Conservation (phyloP, 768 basidiomycete genomes). For the Serendipita sp. region DNA sequence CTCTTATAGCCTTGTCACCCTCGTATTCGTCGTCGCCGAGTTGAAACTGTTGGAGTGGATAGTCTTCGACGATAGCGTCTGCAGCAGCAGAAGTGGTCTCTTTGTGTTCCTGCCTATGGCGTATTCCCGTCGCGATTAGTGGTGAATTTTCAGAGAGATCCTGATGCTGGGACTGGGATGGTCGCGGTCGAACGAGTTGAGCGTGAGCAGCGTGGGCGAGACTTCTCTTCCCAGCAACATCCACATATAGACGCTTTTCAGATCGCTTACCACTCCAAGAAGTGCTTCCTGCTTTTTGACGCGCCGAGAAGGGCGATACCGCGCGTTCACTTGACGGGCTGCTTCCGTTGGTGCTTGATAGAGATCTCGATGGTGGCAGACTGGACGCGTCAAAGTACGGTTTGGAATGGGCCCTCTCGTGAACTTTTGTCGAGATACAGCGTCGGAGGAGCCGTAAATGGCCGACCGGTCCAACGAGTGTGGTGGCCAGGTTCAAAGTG, state of each 20-base stretch:
- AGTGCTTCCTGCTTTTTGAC: no score
- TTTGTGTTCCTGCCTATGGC: neutral
- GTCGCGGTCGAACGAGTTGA: neutral
- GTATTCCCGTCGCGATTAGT: neutral
- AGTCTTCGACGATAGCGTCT: neutral
- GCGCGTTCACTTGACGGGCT: no score
- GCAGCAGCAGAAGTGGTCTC: neutral
- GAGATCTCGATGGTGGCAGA: no score
- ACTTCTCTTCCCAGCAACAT: neutral
- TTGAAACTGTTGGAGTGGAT: conserved; percentile 5
- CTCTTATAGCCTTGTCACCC: neutral
- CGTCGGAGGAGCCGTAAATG: no score
- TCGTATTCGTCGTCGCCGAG: neutral
- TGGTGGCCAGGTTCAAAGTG: no score
- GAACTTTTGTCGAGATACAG: no score
- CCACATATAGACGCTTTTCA: neutral
- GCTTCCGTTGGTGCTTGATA: no score
- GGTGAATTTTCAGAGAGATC: neutral
- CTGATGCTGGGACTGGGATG: neutral
- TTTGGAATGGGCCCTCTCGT: no score
- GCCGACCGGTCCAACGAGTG: no score
- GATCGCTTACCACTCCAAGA: no score
- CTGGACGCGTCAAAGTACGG: no score
- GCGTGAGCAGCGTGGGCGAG: neutral
- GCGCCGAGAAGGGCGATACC: no score